Conservation (phyloP, 1,139 yeast genomes). For the Geotrichum klebahnii region DNA sequence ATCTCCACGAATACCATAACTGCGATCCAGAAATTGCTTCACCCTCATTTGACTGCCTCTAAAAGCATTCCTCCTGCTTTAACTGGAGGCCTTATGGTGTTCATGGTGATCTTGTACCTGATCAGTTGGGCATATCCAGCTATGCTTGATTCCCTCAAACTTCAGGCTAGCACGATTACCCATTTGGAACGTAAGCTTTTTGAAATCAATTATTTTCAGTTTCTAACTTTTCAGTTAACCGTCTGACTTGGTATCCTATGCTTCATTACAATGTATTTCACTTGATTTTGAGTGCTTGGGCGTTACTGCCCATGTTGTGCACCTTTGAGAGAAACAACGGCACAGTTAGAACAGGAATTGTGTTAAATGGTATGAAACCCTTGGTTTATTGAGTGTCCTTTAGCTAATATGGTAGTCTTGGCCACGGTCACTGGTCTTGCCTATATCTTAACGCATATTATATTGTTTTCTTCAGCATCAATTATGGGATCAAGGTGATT, state of each 20-base stretch:
- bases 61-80: constrained; percentile 53
- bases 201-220: not conserved
- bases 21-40: constrained; percentile 12
- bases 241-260: constrained; percentile 71
- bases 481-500: constrained; percentile 18
- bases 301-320: constrained; percentile 59
- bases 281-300: constrained; percentile 57
- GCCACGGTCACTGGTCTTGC: constrained; percentile 69
- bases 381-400: not conserved
- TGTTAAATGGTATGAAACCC: constrained; percentile 47
- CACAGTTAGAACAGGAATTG: constrained; percentile 81
- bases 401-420: constrained; percentile 37
- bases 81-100: constrained; percentile 59
- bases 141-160: constrained; percentile 41
- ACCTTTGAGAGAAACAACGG: constrained; percentile 71
- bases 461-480: constrained; percentile 53
- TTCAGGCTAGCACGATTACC: constrained; percentile 57
- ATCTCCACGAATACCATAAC: constrained; percentile 7
- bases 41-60: constrained; percentile 14
- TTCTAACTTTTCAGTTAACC: constrained; percentile 41
- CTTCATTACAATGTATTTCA: constrained; percentile 63
- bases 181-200: constrained; percentile 43
- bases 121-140: constrained; percentile 37
- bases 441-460: constrained; percentile 55
- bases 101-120: constrained; percentile 46